Base-by-base conservation (phyloP, 805 yeast genomes). In the Saccharomycopsis sp. region DNA sequence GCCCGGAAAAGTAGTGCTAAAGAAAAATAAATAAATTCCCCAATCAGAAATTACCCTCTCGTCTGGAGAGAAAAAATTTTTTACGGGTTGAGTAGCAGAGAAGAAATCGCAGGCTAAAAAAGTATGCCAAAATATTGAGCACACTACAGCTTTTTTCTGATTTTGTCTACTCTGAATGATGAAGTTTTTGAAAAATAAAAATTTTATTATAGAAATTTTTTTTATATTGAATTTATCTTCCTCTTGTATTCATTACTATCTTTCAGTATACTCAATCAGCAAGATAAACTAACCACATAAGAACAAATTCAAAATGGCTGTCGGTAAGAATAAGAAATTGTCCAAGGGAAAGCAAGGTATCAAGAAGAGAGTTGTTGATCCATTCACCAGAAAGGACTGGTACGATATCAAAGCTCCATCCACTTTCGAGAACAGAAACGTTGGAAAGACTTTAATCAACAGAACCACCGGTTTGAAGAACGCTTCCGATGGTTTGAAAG, bases 341-440 rank as follows among this genome's bases (percentile, higher is more conserved):
- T 78, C 83, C 78, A 85, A 85, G 83, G 92, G 94, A 75, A 87
- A 87, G 90, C 92, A 92, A 81, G 97, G 98, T 75, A 81, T 90
- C 79, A 92, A 92, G 96, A 94, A 92, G 96, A 92, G 87, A 87
- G 94, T 89, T 75, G 96, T 91, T 70, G 99, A 92, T 84, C 98
- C 98, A 75, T 92, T 92, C 94, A 83, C 97, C 86, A 91, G 91
- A 80, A 92, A 92, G 82, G 98, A 91, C 73, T 92, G 98, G 98
- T 91, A 82, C 79, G 96, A 89, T 79, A 89, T 91, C 81, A 91
- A 91, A 83, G 98, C 98, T 68, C 98, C 98, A 74, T 86, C 97
- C 72, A 91, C 97, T 71, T 92, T 91, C 73, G 97, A 91, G 80
- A 90, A 89, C 88, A 91, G 97, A 82, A 89, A 89, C 73, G 97